A percentile compares a stretch with the other conserved stretches of the same genome.
Evolutionary conservation across 2,329 filamentous ascomycete genomes (phyloP).

Genomic region (Fusarium subglutinans): DNA sequence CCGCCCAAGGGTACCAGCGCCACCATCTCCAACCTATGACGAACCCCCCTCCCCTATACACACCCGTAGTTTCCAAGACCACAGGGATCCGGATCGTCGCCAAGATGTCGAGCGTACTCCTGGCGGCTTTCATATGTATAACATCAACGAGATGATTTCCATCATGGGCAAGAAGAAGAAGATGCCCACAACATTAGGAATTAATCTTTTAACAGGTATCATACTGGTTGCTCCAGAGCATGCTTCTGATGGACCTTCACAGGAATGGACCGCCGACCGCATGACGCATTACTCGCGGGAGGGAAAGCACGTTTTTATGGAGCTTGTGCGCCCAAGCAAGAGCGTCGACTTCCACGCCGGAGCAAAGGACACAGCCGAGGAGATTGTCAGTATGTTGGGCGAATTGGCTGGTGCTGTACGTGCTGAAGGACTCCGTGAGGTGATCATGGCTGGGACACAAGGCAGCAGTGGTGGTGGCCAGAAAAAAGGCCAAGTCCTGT

Average conservation of each 20-base stretch:
- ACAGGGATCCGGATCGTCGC: slow-evolving; percentile 27
- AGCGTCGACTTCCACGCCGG: slow-evolving; percentile 97
- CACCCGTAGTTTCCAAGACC: slow-evolving; percentile 46
- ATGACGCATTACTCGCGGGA: slow-evolving; percentile 98
- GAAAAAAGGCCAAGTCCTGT: slow-evolving; percentile 87
- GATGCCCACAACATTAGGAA: slow-evolving; percentile 96
- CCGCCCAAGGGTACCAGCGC: slow-evolving; percentile 42
- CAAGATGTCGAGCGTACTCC: slow-evolving; percentile 63
- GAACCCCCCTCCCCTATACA: slow-evolving; percentile 34
- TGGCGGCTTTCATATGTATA: slow-evolving; percentile 92
- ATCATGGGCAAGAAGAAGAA: slow-evolving; percentile 97
- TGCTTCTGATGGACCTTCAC: slow-evolving; percentile 80
- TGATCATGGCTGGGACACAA: slow-evolving; percentile 81
- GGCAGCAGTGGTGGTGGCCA: slow-evolving; percentile 45
- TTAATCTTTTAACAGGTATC: slow-evolving; percentile 86
- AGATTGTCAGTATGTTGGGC: slow-evolving; percentile 88
- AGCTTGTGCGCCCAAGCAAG: slow-evolving; percentile 90
- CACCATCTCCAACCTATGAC: slow-evolving; percentile 37
- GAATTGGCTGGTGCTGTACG: slow-evolving; percentile 88
- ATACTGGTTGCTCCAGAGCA: slow-evolving; percentile 93
- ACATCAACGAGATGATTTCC: slow-evolving; percentile 97
- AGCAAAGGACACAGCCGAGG: slow-evolving; percentile 93
- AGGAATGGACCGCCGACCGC: slow-evolving; percentile 94
- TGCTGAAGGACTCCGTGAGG: slow-evolving; percentile 85
- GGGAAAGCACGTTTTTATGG: slow-evolving; percentile 96